Conservation (phyloP, 2,329 filamentous ascomycete genomes). For the Colletotrichum musae region DNA sequence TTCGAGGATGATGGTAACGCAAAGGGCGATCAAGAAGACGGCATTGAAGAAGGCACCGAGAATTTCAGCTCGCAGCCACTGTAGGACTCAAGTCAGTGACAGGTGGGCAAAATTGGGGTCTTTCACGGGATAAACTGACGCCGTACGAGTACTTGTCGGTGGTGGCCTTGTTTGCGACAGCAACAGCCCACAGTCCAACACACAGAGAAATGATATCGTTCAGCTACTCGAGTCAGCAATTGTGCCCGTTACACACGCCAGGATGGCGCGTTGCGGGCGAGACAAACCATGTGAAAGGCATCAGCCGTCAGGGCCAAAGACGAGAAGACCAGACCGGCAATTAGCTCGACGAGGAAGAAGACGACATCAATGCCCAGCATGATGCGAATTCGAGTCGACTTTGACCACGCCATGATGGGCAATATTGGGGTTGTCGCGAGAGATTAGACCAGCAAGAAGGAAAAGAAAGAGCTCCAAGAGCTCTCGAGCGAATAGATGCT, state of each 20-base stretch:
- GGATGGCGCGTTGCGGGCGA: constrained; percentile 6
- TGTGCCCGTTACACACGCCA: constrained; percentile 38
- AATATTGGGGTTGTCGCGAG: constrained; percentile 9
- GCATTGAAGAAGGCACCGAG: constrained; percentile 97
- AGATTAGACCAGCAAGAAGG: neutral
- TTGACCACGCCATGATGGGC: constrained; percentile 84
- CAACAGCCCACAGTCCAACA: constrained; percentile 96
- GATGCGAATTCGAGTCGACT: constrained; percentile 91
- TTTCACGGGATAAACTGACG: constrained; percentile 64
- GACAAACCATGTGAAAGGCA: constrained; percentile 94
- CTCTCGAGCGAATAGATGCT: constrained; percentile 9
- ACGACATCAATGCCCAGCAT: constrained; percentile 90
- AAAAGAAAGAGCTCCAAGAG: constrained; percentile 22
- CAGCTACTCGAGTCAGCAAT: constrained; percentile 66
- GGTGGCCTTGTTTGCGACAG: constrained; percentile 85
- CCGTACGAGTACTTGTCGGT: constrained; percentile 97
- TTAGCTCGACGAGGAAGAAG: constrained; percentile 93
- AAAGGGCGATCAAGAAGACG: constrained; percentile 96
- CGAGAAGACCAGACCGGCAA: constrained; percentile 87
- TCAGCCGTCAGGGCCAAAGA: constrained; percentile 96
- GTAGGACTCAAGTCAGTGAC: constrained; percentile 21
- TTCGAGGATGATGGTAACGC: constrained; percentile 96
- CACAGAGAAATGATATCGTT: constrained; percentile 97
- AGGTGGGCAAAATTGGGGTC: neutral
- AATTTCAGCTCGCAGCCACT: constrained; percentile 98